Evolutionary conservation across 768 basidiomycete genomes (phyloP).

Genomic region (Lactarius evosmus): DNA sequence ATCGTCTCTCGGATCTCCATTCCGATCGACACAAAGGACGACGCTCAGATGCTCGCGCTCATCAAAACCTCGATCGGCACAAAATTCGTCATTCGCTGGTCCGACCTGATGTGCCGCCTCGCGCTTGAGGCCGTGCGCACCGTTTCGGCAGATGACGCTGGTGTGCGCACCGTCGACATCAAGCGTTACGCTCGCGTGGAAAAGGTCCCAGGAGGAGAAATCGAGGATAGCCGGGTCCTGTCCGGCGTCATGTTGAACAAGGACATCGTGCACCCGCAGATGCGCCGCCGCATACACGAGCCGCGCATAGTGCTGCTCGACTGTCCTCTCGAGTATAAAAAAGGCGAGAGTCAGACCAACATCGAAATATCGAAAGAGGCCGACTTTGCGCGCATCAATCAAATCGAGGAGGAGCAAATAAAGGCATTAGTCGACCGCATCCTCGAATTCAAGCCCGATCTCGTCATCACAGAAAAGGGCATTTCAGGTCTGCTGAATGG

Average conservation of each 20-base stretch:
- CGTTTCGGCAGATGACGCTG: conserved; percentile 73
- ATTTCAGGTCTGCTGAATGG: conserved; percentile 68
- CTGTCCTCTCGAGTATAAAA: conserved; percentile 98
- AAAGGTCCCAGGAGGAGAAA: conserved; percentile 96
- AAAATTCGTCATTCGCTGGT: conserved; percentile 95
- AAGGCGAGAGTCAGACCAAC: conserved; percentile 97
- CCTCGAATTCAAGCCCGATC: conserved; percentile 90
- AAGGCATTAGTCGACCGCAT: conserved; percentile 81
- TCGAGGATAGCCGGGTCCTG: conserved; percentile 86
- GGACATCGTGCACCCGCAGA: conserved; percentile 96
- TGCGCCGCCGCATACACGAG: conserved; percentile 87
- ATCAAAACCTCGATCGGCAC: conserved; percentile 99
- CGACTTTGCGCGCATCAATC: conserved; percentile 89
- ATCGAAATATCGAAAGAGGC: conserved; percentile 95
- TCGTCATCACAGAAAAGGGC: conserved; percentile 97
- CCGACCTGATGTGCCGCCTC: conserved; percentile 94
- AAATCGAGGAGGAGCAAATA: conserved; percentile 97
- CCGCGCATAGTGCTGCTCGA: conserved; percentile 88
- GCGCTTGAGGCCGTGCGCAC: conserved; percentile 90
- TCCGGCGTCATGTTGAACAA: conserved; percentile 97
- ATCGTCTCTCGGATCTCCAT: conserved; percentile 86
- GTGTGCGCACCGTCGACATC: conserved; percentile 89
- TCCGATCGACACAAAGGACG: conserved; percentile 83
- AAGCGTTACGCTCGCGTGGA: conserved; percentile 98
- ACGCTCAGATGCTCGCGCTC: conserved; percentile 89